Conservation (phyloP, 352 stramenopile species). For the Pythium coloratum region DNA sequence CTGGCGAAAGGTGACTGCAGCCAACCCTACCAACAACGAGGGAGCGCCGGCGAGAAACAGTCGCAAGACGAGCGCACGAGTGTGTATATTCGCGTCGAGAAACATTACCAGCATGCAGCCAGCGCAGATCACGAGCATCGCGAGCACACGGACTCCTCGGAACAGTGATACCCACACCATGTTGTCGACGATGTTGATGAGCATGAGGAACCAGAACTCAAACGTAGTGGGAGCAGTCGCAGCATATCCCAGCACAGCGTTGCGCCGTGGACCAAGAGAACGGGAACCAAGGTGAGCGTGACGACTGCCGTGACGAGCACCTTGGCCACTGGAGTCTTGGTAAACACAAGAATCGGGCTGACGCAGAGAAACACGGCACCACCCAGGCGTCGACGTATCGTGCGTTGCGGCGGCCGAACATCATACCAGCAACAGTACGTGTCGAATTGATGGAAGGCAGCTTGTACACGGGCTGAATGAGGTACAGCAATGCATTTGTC, state of each 20-base stretch:
- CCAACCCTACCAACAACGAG: neutral
- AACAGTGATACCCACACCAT: constrained; percentile 2
- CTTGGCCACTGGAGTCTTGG: neutral
- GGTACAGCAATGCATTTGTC: neutral
- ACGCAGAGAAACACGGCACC: neutral
- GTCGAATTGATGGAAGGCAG: constrained; percentile 12
- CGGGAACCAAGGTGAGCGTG: neutral
- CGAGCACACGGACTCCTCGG: constrained; percentile 2
- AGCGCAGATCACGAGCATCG: neutral
- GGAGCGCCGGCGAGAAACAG: constrained; percentile 9
- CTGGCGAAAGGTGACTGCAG: neutral
- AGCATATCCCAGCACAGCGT: constrained; percentile 20
- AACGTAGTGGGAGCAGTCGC: constrained; percentile 8
- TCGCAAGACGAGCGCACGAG: constrained; percentile 10
- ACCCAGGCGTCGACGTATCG: neutral
- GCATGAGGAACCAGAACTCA: constrained; percentile 24
- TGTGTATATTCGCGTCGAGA: constrained; percentile 20
- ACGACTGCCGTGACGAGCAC: neutral
- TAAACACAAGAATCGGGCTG: neutral
- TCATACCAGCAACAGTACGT: constrained; percentile 6
- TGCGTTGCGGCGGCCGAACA: neutral
- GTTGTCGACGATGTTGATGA: constrained; percentile 12
- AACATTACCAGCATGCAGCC: constrained; percentile 13
- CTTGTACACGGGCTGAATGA: constrained; percentile 15
- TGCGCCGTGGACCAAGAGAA: constrained; percentile 6